phyloP scores from a whole-genome alignment of 306 rosid genomes.

The Rosa lucieae region DNA sequence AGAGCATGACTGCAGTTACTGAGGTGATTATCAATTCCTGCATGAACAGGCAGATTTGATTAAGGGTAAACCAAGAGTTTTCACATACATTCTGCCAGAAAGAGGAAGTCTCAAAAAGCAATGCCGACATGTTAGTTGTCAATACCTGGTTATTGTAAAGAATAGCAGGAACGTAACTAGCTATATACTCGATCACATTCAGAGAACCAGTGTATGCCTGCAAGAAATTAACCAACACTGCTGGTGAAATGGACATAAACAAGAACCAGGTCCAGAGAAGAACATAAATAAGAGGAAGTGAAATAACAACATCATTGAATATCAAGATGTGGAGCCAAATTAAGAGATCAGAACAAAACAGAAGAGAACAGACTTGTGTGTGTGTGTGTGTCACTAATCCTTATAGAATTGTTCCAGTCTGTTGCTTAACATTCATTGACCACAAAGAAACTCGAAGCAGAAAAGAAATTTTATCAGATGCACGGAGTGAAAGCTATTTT shows the following conservation, averaged over 20 bases:
- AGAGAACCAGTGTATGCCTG: constrained; percentile 80
- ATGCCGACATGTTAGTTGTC: constrained; percentile 21
- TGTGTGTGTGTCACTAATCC: neutral
- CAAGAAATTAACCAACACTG: constrained; percentile 29
- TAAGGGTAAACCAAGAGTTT: neutral
- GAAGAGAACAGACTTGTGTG: neutral
- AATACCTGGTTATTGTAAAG: constrained; percentile 92
- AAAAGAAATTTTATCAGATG: neutral
- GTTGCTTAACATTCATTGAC: neutral
- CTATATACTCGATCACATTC: constrained; percentile 76
- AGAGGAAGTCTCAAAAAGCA: neutral
- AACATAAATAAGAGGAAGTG: constrained; percentile 7
- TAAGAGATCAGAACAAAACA: neutral
- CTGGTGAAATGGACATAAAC: constrained; percentile 14
- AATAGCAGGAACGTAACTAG: constrained; percentile 68
- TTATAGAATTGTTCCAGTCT: neutral
- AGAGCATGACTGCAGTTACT: constrained; percentile 64
- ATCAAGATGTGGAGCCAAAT: neutral
- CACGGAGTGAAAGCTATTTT: neutral
- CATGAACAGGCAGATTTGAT: constrained; percentile 16
- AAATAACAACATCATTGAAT: neutral
- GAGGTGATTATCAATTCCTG: constrained; percentile 88
- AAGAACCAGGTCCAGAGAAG: neutral
- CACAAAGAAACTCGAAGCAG: neutral
- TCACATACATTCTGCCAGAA: constrained; percentile 4